Base-by-base conservation (phyloP, 768 basidiomycete species). In the Mycena alexandri region DNA sequence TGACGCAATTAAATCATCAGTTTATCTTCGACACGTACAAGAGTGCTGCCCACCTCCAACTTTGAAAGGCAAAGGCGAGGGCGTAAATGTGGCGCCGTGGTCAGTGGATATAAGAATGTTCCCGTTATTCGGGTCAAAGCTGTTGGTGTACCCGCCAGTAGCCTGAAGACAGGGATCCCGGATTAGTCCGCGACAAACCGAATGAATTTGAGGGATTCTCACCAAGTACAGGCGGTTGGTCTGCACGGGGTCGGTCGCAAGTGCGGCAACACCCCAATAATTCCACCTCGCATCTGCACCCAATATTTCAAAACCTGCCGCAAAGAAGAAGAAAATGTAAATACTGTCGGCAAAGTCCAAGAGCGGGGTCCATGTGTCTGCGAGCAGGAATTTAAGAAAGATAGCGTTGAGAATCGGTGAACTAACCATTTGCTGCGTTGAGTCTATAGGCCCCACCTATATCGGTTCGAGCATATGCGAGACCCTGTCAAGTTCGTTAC, bases 401-500 rank as follows among this genome's bases (percentile, higher is more conserved):
- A 34, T 13, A 41, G n/a, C 19, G 0, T 29, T 29, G 29, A 29
- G 29, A 29, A 34, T 13, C 4, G 3, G 29, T 7, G 21, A 34
- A 53, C 61, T 33, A 24, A 63, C 67, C 59, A 17, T 10, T 61
- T 70, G 89, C 86, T 2, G 86, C 44, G 72, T 90, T 89, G 72
- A 90, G 76, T 71, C 82, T 87, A 76, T 90, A 90, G 22, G 86
- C 88, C 29, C 88, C 89, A 60, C 89, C 89, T 42, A 91, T 89
- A 75, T 90, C 89, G 11, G 89, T 89, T 24, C 89, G 85, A n/a
- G 86, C 88, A 74, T 87, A 90, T 3, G 86, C 88, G 13, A 90
- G 75, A 36, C 88, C 89, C 82, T 87, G 55, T 22, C 6, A 43
- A 48, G 1, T 14, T 52, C 21, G 57, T 57, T 29, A 47, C 13